Conservation (phyloP, 495 filamentous ascomycete genomes). For the Penicillium angulare region DNA sequence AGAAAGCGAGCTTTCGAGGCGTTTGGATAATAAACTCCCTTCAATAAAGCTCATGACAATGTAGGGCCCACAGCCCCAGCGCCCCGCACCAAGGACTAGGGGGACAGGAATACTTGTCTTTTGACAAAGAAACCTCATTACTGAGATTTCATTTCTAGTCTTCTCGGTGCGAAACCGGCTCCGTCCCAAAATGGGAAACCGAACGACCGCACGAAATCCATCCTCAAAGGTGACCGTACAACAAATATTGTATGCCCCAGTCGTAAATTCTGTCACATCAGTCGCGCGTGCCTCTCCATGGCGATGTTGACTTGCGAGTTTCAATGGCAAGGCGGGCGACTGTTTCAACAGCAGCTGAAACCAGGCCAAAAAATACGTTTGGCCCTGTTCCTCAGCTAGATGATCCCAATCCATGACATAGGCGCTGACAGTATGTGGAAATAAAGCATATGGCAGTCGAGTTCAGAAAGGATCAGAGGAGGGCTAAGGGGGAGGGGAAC, state of each 20-base stretch:
- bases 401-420: conserved; percentile 13
- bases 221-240: conserved; percentile 1
- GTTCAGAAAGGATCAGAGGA: too few relatives aligned
- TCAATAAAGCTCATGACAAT: conserved; percentile 42
- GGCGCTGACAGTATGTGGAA: too few relatives aligned
- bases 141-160: conserved; percentile 31
- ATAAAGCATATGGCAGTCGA: too few relatives aligned
- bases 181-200: conserved; percentile 1
- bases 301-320: not conserved
- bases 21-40: conserved; percentile 12
- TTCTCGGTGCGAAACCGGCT: conserved; percentile 3
- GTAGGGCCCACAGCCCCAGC: conserved; percentile 34
- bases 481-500: too few relatives aligned
- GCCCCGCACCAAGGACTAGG: conserved; percentile 20
- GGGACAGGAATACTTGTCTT: conserved; percentile 30
- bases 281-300: not conserved
- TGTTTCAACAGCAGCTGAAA: not conserved
- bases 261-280: not conserved
- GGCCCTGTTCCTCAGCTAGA: conserved; percentile 10
- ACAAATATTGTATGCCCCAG: conserved; percentile 10
- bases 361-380: not conserved
- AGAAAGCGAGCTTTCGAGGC: conserved; percentile 6
- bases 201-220: not conserved
- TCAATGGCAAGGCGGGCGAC: not conserved
- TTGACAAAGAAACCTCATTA: conserved; percentile 26